Base-by-base conservation (phyloP, 2,329 filamentous ascomycete genomes). In the Penicillium carneum region DNA sequence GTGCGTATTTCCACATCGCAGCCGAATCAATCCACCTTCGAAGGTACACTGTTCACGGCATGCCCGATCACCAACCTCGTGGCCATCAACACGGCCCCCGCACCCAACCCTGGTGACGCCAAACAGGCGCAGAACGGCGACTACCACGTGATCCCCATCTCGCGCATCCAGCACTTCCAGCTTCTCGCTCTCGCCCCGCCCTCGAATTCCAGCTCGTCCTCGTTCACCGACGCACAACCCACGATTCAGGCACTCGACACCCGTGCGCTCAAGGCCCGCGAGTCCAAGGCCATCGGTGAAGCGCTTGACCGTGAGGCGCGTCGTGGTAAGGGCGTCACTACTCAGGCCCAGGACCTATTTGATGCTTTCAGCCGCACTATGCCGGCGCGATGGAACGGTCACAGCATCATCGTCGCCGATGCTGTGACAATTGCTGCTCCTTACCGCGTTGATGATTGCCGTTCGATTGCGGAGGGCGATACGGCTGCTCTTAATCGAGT, bases 21-120 rank as follows among this genome's bases (percentile, higher is more conserved):
- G 31, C 81, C 81, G 8, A 74, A 80, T 57, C 77, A 82, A 54
- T 80, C 82, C 45, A 84, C 81, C 26, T 77, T 87, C 61, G 86
- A 89, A 74, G 87, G 87, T 69, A 86, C 81, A 18, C 80, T 89
- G 60, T 88, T 87, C 76, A 87, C 86, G 31, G 85, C 84, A 47
- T 86, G 84, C 72, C 85, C 86, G 29, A 79, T 86, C 68, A 85
- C 85, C 59, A 87, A 87, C 68, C 79, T 88, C 59, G 79, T 89
- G 68, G 86, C 84, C 46, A 82, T 89, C 74, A 86, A 87, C 75
- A 86, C 83, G 18, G 80, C 81, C 12, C 75, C 81, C 18, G 71
- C 80, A 11, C 73, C 81, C 64, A 70, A 65, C 39, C 57, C 72
- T 18, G 69, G 72, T 48, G 74, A 74, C 53, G 64, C 69, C 12